Percentiles rank a stretch among this genome's conserved stretches.
Conservation (phyloP, 805 yeast genomes). For the Cyberlindnera japonica region DNA sequence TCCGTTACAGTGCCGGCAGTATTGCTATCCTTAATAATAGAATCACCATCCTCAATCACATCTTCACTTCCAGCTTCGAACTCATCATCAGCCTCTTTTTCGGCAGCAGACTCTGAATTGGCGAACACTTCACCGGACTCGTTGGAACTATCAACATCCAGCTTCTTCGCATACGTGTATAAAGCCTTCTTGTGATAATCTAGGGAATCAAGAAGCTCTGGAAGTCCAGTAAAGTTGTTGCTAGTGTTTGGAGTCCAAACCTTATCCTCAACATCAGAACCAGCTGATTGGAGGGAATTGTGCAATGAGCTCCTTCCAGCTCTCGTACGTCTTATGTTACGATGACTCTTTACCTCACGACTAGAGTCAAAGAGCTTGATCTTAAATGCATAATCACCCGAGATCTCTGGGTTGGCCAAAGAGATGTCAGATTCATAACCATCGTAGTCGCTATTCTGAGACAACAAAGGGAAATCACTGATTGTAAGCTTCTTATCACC, state of each 20-base stretch:
- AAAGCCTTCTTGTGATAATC: constrained; percentile 27
- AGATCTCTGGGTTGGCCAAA: constrained; percentile 47
- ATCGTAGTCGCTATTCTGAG: constrained; percentile 31
- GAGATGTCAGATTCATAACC: constrained; percentile 47
- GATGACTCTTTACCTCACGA: constrained; percentile 17
- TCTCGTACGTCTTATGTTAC: constrained; percentile 16
- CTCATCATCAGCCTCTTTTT: neutral
- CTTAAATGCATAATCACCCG: constrained; percentile 47
- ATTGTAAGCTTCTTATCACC: constrained; percentile 14
- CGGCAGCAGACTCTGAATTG: neutral
- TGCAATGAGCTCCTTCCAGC: neutral
- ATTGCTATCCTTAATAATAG: neutral
- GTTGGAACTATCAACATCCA: constrained; percentile 12
- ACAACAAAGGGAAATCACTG: constrained; percentile 36
- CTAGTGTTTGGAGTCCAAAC: constrained; percentile 43
- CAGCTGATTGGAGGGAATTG: neutral
- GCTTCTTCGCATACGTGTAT: constrained; percentile 29
- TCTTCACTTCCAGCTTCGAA: constrained; percentile 1
- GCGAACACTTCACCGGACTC: constrained; percentile 11
- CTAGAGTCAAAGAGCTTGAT: constrained; percentile 38
- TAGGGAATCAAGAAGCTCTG: constrained; percentile 33
- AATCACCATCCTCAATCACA: constrained; percentile 3
- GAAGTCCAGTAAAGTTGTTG: constrained; percentile 40
- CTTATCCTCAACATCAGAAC: constrained; percentile 16
- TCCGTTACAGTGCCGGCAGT: neutral